Evolutionary conservation across 1,139 yeast species (phyloP).

Genomic region (Saccharomyces hybrid): DNA sequence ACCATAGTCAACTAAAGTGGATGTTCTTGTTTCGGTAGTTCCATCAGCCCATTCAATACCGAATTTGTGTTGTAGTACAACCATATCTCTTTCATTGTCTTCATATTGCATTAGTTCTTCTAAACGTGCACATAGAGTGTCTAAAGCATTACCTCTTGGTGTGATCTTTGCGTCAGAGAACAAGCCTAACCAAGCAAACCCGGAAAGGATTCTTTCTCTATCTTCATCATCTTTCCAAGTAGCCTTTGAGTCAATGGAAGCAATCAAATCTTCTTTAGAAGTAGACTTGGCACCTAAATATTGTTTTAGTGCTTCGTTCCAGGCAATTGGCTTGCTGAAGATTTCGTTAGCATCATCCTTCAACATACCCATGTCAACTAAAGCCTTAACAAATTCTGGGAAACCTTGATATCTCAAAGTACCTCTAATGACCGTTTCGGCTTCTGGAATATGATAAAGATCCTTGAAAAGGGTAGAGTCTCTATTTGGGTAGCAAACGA

Average conservation of each 20-base stretch:
- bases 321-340: conserved; percentile 53
- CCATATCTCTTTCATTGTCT: conserved; percentile 91
- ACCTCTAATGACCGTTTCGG: conserved; percentile 93
- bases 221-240: conserved; percentile 74
- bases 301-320: conserved; percentile 83
- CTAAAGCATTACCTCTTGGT: conserved; percentile 92
- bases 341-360: conserved; percentile 61
- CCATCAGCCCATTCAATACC: conserved; percentile 97
- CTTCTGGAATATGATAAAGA: conserved; percentile 91
- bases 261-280: conserved; percentile 62
- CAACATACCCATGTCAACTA: conserved; percentile 89
- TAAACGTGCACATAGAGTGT: conserved; percentile 91
- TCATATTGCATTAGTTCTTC: conserved; percentile 95
- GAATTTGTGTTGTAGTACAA: conserved; percentile 92
- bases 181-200: conserved; percentile 90
- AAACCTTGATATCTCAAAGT: conserved; percentile 96
- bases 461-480: conserved; percentile 93
- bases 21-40: conserved; percentile 79
- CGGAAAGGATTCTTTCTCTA: conserved; percentile 77
- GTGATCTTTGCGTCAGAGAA: conserved; percentile 68
- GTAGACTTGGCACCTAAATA: conserved; percentile 68
- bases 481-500: conserved; percentile 95
- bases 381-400: conserved; percentile 94
- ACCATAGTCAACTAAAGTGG: conserved; percentile 93
- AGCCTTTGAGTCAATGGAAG: conserved; percentile 70